phyloP scores from a whole-genome alignment of 208 protist genomes.

The Acanthamoeba lenticulata region DNA sequence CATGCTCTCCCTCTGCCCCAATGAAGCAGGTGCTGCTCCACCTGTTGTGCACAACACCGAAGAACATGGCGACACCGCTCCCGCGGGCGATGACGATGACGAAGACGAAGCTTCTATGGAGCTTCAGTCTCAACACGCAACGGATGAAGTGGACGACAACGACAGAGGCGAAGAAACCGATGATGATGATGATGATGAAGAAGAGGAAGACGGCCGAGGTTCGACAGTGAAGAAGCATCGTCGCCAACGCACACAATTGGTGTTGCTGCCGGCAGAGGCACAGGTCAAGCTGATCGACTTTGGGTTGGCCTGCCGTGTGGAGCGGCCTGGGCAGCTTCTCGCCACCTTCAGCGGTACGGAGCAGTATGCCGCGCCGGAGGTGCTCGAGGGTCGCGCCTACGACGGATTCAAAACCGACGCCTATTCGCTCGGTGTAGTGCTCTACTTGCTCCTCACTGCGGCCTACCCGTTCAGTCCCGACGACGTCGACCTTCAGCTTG shows the following conservation, averaged over 20 bases:
- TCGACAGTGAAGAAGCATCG: not conserved
- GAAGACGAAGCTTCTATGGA: too few species aligned
- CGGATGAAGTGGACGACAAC: not conserved
- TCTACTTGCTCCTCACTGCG: not conserved
- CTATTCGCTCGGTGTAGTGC: not conserved
- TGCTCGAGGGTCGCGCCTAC: not conserved
- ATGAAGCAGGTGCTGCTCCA: not conserved
- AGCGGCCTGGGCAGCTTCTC: not conserved
- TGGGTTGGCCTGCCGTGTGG: not conserved
- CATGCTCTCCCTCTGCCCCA: not conserved
- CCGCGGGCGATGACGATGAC: not conserved
- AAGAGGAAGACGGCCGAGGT: too few species aligned
- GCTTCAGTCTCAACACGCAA: too few species aligned
- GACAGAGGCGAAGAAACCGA: not conserved
- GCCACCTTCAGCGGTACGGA: not conserved
- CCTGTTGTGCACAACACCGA: too few species aligned
- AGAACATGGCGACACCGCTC: too few species aligned
- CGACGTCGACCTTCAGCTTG: not conserved
- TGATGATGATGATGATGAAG: not conserved
- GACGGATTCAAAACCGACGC: not conserved
- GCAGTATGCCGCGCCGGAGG: not conserved
- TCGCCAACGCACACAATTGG: too few species aligned
- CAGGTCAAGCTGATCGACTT: not conserved
- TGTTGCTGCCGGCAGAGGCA: not conserved
- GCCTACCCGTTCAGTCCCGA: constrained; percentile 1